Conservation (phyloP, 805 yeast genomes). For the Candida dendrica region DNA sequence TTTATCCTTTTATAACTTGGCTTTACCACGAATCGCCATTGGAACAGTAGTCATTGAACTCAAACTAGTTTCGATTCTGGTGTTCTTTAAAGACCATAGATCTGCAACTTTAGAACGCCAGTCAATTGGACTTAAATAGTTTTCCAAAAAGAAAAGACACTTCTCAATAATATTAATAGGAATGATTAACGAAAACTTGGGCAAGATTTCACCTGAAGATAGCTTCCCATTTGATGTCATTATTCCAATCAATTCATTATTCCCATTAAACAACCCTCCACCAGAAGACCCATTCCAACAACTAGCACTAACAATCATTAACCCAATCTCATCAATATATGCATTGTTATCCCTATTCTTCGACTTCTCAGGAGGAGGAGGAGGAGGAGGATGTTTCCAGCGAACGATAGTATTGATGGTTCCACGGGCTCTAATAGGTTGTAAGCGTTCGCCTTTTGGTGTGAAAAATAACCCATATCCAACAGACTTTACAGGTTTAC, state of each 20-base stretch:
- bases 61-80: slow-evolving; percentile 8
- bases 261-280: slow-evolving; percentile 19
- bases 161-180: slow-evolving; percentile 19
- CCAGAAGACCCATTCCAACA: slow-evolving; percentile 26
- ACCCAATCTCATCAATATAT: slow-evolving; percentile 3
- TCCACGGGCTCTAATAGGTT: slow-evolving; percentile 17
- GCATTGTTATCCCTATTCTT: background rate
- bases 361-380: background rate
- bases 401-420: slow-evolving; percentile 11
- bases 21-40: background rate
- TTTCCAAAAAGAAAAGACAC: slow-evolving; percentile 11
- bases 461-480: slow-evolving; percentile 20
- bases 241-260: slow-evolving; percentile 18
- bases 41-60: background rate
- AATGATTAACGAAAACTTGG: slow-evolving; percentile 20
- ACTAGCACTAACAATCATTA: slow-evolving; percentile 19
- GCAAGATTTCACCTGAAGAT: slow-evolving; percentile 19
- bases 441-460: slow-evolving; percentile 1
- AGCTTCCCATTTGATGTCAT: slow-evolving; percentile 24
- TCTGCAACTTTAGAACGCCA: slow-evolving; percentile 7
- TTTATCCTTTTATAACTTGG: background rate
- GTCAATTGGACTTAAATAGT: slow-evolving; percentile 6
- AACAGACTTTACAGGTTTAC: slow-evolving; percentile 14
- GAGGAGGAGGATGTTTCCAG: background rate
- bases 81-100: slow-evolving; percentile 19